Conservation (phyloP, 164 flowering plant genomes). For the Piper longum region DNA sequence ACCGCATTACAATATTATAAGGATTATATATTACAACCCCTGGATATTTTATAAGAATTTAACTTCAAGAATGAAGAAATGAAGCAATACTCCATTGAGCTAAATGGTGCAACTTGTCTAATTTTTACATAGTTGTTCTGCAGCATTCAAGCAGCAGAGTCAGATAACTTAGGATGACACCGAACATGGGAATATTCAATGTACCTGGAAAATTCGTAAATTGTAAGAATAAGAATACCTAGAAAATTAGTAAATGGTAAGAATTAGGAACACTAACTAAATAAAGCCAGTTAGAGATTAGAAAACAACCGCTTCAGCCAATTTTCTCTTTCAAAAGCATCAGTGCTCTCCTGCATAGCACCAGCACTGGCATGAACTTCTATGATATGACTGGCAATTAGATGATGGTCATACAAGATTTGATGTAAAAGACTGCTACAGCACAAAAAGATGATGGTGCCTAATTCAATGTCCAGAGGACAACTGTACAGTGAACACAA, state of each 20-base stretch:
- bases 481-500: neutral
- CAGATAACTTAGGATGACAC: constrained; percentile 85
- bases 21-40: neutral
- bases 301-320: constrained; percentile 77
- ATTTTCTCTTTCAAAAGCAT: constrained; percentile 64
- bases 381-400: constrained; percentile 87
- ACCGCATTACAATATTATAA: neutral
- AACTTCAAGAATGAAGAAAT: neutral
- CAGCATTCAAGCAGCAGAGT: constrained; percentile 59
- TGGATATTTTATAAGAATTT: neutral
- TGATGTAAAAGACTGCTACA: no score
- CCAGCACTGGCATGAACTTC: constrained; percentile 80
- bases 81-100: neutral
- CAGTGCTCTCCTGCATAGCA: constrained; percentile 30
- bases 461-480: no score
- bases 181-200: constrained; percentile 69
- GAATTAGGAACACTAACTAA: neutral
- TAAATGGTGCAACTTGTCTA: constrained; percentile 53
- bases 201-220: constrained; percentile 37
- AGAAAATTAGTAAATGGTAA: constrained; percentile 1
- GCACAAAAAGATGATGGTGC: no score
- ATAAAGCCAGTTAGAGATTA: neutral
- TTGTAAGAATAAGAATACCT: constrained; percentile 1
- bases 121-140: constrained; percentile 79
- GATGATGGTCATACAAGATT: constrained; percentile 20